Evolutionary conservation across 345 rosid species (phyloP).

Genomic region (Orychophragmus violaceus): DNA sequence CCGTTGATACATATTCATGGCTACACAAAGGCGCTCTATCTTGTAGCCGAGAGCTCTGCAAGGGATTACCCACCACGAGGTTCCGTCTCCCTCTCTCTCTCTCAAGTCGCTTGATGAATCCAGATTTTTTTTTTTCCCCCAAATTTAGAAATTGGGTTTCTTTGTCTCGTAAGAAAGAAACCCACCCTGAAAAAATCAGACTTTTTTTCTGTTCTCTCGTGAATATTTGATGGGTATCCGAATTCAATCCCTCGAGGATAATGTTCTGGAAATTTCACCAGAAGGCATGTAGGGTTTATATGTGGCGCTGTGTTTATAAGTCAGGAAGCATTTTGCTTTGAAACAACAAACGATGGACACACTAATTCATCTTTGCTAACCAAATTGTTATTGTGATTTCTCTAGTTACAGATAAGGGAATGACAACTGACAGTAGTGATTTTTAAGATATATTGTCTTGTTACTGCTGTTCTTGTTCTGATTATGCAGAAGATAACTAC

Average conservation of each 20-base stretch:
- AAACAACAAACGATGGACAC: neutral
- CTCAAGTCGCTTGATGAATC: neutral
- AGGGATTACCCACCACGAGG: conserved; percentile 35
- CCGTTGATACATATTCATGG: conserved; percentile 95
- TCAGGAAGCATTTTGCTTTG: neutral
- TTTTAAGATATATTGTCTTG: neutral
- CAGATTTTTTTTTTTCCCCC: neutral
- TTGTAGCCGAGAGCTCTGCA: conserved; percentile 37
- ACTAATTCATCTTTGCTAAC: neutral
- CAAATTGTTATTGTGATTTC: too few species aligned
- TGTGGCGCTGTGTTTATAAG: neutral
- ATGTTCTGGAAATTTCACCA: neutral
- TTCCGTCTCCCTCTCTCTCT: neutral
- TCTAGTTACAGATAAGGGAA: neutral
- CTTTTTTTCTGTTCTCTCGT: neutral
- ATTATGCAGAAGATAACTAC: conserved; percentile 7
- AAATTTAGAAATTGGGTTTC: conserved; percentile 8
- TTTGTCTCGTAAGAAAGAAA: neutral
- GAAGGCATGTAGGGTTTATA: neutral
- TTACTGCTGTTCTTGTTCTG: conserved; percentile 14
- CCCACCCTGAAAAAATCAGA: neutral
- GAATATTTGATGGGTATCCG: neutral
- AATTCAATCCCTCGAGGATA: too few species aligned
- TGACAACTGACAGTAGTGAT: neutral
- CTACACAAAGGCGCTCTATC: conserved; percentile 44